These are phyloP conservation scores for Lunularia cruciata DNA, from an alignment of 225 moss, liverwort and hornwort genomes.

Conservation along the genomic window DNA sequence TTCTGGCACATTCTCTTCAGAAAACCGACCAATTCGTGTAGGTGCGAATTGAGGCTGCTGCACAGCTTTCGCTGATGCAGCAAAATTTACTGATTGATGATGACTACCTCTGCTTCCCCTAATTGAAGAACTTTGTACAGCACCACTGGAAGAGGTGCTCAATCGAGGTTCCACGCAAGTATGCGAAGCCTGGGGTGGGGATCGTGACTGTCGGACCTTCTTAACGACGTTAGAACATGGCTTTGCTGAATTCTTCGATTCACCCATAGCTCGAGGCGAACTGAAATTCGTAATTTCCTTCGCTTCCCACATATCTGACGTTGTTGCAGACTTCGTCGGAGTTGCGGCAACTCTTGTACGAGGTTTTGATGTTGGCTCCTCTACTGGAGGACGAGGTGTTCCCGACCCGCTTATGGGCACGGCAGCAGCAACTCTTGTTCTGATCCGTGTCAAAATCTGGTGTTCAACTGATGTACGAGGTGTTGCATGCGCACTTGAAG, in stretches of 20 bases:
- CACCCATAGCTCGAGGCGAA: constrained; percentile 1
- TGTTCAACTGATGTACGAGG: neutral
- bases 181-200: constrained; percentile 33
- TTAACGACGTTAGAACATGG: constrained; percentile 13
- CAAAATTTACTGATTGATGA: neutral
- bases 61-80: neutral
- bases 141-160: neutral
- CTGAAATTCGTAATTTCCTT: constrained; percentile 35
- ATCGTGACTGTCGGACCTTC: constrained; percentile 27
- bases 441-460: constrained; percentile 4
- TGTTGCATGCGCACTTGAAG: neutral
- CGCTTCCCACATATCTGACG: constrained; percentile 31
- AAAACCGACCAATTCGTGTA: constrained; percentile 3
- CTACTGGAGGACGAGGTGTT: neutral
- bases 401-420: too few relatives aligned
- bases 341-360: neutral
- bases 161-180: constrained; percentile 19
- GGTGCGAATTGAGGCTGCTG: neutral
- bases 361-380: neutral
- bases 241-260: constrained; percentile 11
- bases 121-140: neutral
- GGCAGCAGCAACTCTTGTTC: constrained; percentile 2
- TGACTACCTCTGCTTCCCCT: neutral
- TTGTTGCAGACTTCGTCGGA: constrained; percentile 3
- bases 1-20: neutral